Evolutionary conservation across 78 protist species (phyloP).

Genomic region (Pelomyxa schiedti): DNA sequence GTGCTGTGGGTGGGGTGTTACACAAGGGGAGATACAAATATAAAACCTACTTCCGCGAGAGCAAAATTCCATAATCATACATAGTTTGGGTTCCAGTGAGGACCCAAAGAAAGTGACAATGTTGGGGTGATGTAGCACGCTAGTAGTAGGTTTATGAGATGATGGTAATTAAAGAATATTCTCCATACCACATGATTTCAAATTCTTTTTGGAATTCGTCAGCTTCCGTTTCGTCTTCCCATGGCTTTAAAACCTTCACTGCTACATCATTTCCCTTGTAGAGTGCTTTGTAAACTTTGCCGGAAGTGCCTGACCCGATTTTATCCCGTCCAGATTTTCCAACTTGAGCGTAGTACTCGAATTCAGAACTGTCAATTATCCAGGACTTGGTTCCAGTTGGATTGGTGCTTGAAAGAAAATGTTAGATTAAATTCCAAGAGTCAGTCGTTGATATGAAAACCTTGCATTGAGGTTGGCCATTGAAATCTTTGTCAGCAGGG

Average conservation of each 20-base stretch:
- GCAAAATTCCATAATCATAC: slow-evolving; percentile 59
- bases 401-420: too few relatives aligned
- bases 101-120: slow-evolving; percentile 56
- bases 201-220: slow-evolving; percentile 60
- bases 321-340: slow-evolving; percentile 44
- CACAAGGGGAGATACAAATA: too few relatives aligned
- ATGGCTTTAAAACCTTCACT: slow-evolving; percentile 38
- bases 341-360: slow-evolving; percentile 38
- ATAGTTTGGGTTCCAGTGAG: slow-evolving; percentile 47
- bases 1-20: slow-evolving; percentile 15
- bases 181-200: slow-evolving; percentile 52
- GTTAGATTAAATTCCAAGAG: too few relatives aligned
- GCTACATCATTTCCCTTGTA: slow-evolving; percentile 44
- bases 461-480: too few relatives aligned
- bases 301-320: slow-evolving; percentile 41
- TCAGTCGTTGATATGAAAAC: too few relatives aligned
- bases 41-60: slow-evolving; percentile 28
- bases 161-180: too few relatives aligned
- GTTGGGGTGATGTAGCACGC: slow-evolving; percentile 32
- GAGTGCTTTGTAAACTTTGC: slow-evolving; percentile 49
- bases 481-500: too few relatives aligned
- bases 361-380: slow-evolving; percentile 17
- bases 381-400: neutral
- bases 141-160: too few relatives aligned
- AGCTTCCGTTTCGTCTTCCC: slow-evolving; percentile 23